Percentiles rank a stretch among this genome's conserved stretches.
Evolutionary conservation across 768 basidiomycete species (phyloP).

Genomic region (Kondoa subrosea): DNA sequence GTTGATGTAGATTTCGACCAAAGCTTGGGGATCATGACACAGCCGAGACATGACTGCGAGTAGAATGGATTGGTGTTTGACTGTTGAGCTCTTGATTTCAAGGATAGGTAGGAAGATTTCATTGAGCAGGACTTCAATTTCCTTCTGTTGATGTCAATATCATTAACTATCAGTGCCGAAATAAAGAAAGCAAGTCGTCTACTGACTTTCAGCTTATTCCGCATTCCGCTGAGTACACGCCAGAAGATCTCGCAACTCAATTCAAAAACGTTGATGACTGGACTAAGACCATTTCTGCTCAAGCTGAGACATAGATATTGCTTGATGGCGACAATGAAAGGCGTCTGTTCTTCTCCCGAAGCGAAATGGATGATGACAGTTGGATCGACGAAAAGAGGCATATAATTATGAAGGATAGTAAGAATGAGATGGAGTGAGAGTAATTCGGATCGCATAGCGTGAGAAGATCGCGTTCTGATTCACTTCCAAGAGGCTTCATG

Average conservation of each 20-base stretch:
- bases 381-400: slow-evolving; percentile 74
- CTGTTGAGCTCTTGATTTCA: slow-evolving; percentile 89
- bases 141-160: slow-evolving; percentile 49
- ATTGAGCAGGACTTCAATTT: slow-evolving; percentile 93
- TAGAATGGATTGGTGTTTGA: slow-evolving; percentile 86
- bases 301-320: slow-evolving; percentile 86
- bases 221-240: slow-evolving; percentile 81
- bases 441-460: slow-evolving; percentile 91
- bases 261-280: slow-evolving; percentile 92
- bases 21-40: slow-evolving; percentile 88
- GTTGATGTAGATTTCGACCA: slow-evolving; percentile 96
- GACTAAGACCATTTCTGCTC: slow-evolving; percentile 85
- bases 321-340: slow-evolving; percentile 81
- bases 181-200: background rate
- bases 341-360: slow-evolving; percentile 68
- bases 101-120: slow-evolving; percentile 97
- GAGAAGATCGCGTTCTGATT: slow-evolving; percentile 98
- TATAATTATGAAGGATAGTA: slow-evolving; percentile 77
- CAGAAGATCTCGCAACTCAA: slow-evolving; percentile 97
- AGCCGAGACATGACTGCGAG: slow-evolving; percentile 65
- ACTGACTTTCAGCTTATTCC: slow-evolving; percentile 81
- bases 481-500: slow-evolving; percentile 87
- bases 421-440: slow-evolving; percentile 86
- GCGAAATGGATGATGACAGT: slow-evolving; percentile 79
- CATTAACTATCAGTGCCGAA: background rate